Evolutionary conservation across 345 rosid species (phyloP).

Genomic region (Brassica rapa): DNA sequence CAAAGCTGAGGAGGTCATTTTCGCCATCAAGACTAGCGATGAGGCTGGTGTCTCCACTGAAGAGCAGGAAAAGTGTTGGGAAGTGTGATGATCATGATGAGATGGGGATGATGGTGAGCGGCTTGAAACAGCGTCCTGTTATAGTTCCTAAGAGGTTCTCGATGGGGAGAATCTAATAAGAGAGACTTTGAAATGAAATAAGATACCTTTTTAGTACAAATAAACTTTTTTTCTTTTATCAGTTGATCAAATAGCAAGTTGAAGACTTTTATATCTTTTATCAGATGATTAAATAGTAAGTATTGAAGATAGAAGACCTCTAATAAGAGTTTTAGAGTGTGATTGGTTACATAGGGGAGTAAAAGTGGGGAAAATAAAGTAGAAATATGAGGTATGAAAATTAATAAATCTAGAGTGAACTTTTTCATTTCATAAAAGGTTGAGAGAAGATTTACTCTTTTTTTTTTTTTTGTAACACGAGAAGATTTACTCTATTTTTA

Average conservation of each 20-base stretch:
- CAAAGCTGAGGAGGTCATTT: conserved; percentile 74
- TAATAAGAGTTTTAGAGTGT: too few relatives aligned
- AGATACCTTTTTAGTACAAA: not conserved
- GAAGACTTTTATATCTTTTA: not conserved
- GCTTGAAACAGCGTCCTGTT: conserved; percentile 72
- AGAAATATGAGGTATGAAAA: too few relatives aligned
- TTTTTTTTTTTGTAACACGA: too few relatives aligned
- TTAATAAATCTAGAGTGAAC: too few relatives aligned
- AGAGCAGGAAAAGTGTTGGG: conserved; percentile 61
- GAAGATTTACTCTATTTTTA: too few relatives aligned
- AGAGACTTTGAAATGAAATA: not conserved
- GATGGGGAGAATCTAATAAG: conserved; percentile 48
- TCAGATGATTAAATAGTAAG: too few relatives aligned
- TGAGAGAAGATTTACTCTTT: too few relatives aligned
- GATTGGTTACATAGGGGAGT: too few relatives aligned
- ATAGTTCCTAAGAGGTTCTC: conserved; percentile 50
- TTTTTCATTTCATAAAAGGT: too few relatives aligned
- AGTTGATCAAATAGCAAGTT: not conserved
- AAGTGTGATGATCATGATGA: conserved; percentile 43
- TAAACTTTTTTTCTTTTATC: not conserved
- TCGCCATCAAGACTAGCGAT: conserved; percentile 79
- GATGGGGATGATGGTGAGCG: conserved; percentile 38
- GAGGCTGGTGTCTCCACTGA: conserved; percentile 78
- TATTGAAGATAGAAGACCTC: not conserved
- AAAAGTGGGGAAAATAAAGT: too few relatives aligned